These are phyloP conservation scores for Psilocybe sp. DNA, from an alignment of 768 basidiomycete species.

Conservation along the genomic window DNA sequence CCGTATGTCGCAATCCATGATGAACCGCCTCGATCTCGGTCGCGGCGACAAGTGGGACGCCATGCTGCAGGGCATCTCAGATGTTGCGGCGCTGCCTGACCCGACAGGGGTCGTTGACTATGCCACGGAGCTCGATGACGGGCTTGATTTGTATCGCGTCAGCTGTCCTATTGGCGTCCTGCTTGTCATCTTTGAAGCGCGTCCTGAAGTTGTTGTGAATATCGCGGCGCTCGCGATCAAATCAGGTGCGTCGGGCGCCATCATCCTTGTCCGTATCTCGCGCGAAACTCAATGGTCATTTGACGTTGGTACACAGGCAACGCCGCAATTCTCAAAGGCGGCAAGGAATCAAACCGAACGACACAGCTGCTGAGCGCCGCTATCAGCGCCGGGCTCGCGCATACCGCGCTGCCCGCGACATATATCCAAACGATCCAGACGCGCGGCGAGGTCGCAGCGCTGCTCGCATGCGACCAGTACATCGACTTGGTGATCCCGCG, in stretches of 20 bases:
- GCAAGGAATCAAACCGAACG: conserved; percentile 90
- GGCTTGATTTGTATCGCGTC: conserved; percentile 85
- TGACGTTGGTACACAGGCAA: conserved; percentile 58
- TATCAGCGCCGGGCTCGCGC: conserved; percentile 74
- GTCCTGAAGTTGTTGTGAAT: conserved; percentile 97
- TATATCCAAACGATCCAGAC: conserved; percentile 94
- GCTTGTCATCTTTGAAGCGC: conserved; percentile 94
- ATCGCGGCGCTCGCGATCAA: conserved; percentile 96
- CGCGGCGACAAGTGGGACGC: conserved; percentile 88
- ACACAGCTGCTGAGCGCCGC: conserved; percentile 72
- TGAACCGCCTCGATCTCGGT: conserved; percentile 82
- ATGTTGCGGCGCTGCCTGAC: conserved; percentile 83
- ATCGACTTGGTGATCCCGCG: conserved; percentile 97
- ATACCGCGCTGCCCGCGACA: conserved; percentile 68
- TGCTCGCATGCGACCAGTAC: conserved; percentile 84
- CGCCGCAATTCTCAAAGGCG: conserved; percentile 95
- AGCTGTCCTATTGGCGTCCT: conserved; percentile 96
- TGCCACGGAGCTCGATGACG: conserved; percentile 86
- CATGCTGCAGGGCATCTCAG: conserved; percentile 87
- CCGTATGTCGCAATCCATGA: conserved; percentile 75
- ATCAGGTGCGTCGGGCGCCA: conserved; percentile 58
- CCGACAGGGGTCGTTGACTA: conserved; percentile 87
- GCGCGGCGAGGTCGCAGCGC: conserved; percentile 82
- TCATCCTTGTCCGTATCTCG: no score
- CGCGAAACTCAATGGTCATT: not conserved